Base-by-base conservation (phyloP, 495 filamentous ascomycete genomes). In the Thozetella sp. region DNA sequence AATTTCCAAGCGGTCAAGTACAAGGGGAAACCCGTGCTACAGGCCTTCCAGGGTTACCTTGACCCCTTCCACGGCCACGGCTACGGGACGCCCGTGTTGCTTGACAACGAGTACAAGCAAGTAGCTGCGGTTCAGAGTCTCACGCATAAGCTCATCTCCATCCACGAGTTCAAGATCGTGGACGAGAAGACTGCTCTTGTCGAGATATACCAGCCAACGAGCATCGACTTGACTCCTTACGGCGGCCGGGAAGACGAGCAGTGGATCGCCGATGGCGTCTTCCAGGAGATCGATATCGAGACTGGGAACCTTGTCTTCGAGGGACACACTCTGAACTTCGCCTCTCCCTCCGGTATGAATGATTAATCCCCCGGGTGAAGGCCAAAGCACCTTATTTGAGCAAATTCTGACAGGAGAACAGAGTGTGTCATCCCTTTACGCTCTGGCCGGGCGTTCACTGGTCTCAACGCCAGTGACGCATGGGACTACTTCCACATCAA, bases 401-500 rank as follows among this genome's bases (percentile, higher is more conserved):
- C n/a, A n/a, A n/a, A n/a, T n/a, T n/a, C n/a, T n/a, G n/a, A n/a
- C n/a, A n/a, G 25, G 19, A n/a, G 34, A 0, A 19, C 81, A 79
- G 62, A 82, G 75, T 19, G 77, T 67, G 62, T 76, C 78, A 46
- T 69, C 77, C 77, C 54, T 77, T 74, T 60, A 74, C 80, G 27
- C 73, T 77, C 22, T 75, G 75, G 52, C 63, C 79, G 65, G 63
- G 72, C 48, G 68, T 74, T 45, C 66, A 64, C 57, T 67, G 63
- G 57, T 37, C 22, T 10, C 9, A 61, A 59, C 22, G 24, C n/a
- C 2, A 11, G 19, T 0, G 54, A 75, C 34, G 79, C 82, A 2
- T 86, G 79, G 75, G 82, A 88, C 67, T 86, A 80, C 66, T 86
- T 86, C 72, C 83, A 86, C 68, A 81, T 88, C 68, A 86, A 87